Base-by-base conservation (phyloP, 2,329 filamentous ascomycete species). In the Penicillium sp. region DNA sequence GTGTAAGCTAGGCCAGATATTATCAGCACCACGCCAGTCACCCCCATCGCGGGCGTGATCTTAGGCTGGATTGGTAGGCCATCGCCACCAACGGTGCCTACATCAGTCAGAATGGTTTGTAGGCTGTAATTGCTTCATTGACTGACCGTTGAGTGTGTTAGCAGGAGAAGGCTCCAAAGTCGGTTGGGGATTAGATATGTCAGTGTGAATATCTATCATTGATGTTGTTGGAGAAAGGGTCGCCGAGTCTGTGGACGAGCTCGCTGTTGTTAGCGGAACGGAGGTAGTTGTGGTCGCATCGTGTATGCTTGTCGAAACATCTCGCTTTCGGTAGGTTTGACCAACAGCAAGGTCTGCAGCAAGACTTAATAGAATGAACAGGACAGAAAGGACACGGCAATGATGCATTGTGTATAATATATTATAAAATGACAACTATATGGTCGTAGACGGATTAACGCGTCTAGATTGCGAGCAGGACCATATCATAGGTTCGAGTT, bases 31-130 rank as follows among this genome's bases (percentile, higher is more conserved):
- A 87, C 83, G 23, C 92, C 93, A 33, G 86, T 86, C 49, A 97
- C 83, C 3, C 85, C 90, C 73, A 90, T 86, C 42, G 87, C 91
- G 3, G 93, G 91, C 1, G 91, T 96, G 48, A 97, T 80, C 55
- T 71, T 74, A 0, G 93, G 91, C 23, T 82, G 66, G 33, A 96
- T 76, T 0, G 93, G 93, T 18, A 97, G 79, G 51, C 65, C 66
- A 55, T 70, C 66, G 0, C 64, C 62, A 30, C 42, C 61, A 24
- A 61, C 55, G 40, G 49, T 60, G 59, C 66, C 63, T 60, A 47
- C 54, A 30, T 42, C 8, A 6, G 18, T 59, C n/a, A 60, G 49
- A 55, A 47, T 3, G 12, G n/a, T n/a, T 38, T 35, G 50, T 30
- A 14, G n/a, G n/a, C n/a, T n/a, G n/a, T n/a, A 6, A 28, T 23